These are phyloP conservation scores for Gonium pectorale DNA, from an alignment of 139 green algal species.

Conservation along the genomic window DNA sequence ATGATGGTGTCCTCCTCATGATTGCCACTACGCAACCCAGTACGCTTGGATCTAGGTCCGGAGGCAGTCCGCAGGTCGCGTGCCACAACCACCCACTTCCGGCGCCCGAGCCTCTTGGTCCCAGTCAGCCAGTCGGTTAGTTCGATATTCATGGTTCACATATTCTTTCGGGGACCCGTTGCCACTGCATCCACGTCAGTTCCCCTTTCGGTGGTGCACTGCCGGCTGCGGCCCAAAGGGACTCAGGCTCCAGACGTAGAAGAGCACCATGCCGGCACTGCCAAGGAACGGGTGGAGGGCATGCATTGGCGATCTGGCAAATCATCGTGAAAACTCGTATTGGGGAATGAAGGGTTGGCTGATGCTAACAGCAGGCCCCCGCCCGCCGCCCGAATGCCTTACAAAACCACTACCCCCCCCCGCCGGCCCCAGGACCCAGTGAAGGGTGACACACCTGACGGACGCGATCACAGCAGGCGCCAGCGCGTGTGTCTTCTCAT, in stretches of 20 bases:
- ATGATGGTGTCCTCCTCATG: background rate
- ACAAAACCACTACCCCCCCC: too few species aligned
- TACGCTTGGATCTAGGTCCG: background rate
- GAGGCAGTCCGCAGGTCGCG: background rate
- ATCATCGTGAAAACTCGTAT: background rate
- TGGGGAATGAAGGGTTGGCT: background rate
- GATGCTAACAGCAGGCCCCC: too few species aligned
- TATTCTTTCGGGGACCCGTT: background rate
- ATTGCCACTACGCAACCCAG: background rate
- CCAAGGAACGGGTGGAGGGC: background rate
- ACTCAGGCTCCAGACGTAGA: constrained; percentile 31
- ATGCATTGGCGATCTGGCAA: background rate
- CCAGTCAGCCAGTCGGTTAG: background rate
- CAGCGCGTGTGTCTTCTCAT: background rate
- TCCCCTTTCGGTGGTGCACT: background rate
- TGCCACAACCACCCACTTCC: too few species aligned
- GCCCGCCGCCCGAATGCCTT: too few species aligned
- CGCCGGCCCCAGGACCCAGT: too few species aligned
- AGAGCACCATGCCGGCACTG: constrained; percentile 9
- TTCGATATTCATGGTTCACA: background rate
- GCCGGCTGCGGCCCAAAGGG: constrained; percentile 14
- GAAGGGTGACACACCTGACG: background rate
- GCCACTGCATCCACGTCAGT: background rate
- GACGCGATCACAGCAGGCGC: background rate
- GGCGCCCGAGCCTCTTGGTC: too few species aligned